Conservation (phyloP, 108 stramenopile genomes). For the Conticribra weissflogii region DNA sequence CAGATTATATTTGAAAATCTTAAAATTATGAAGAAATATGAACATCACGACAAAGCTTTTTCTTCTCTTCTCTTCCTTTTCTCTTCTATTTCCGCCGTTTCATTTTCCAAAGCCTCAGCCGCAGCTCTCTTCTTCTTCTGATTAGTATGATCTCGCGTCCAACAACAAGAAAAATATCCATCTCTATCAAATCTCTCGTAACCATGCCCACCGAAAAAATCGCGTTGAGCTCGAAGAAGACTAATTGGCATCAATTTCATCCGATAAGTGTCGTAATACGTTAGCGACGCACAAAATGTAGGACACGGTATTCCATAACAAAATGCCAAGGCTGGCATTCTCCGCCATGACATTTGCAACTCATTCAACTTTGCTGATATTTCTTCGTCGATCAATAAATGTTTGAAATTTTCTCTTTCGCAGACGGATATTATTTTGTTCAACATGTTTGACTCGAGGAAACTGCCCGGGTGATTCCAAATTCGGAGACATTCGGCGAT, state of each 20-base stretch:
- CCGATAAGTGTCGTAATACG: conserved; percentile 92
- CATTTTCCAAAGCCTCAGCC: neutral
- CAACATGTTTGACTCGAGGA: conserved; percentile 87
- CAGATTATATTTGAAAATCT: too few species aligned
- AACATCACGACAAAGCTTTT: too few species aligned
- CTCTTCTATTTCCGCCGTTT: neutral
- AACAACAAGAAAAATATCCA: conserved; percentile 64
- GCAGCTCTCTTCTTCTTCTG: conserved; percentile 16
- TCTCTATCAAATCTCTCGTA: conserved; percentile 71
- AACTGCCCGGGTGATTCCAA: conserved; percentile 93
- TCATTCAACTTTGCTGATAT: conserved; percentile 69
- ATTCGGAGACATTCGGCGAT: conserved; percentile 84
- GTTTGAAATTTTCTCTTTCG: conserved; percentile 59
- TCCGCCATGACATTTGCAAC: conserved; percentile 79
- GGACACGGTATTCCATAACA: conserved; percentile 86
- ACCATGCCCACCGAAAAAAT: conserved; percentile 97
- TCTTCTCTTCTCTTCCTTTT: neutral
- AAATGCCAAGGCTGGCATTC: conserved; percentile 82
- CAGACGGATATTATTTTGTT: conserved; percentile 81
- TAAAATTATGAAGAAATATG: too few species aligned
- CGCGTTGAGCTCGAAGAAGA: conserved; percentile 92
- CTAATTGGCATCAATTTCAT: conserved; percentile 75
- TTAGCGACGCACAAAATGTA: conserved; percentile 83
- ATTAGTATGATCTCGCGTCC: conserved; percentile 61
- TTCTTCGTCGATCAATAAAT: conserved; percentile 82